Percentiles rank a stretch among this genome's conserved stretches.
phyloP scores from a whole-genome alignment of 2,329 filamentous ascomycete species.

The Aspergillus sp. region DNA sequence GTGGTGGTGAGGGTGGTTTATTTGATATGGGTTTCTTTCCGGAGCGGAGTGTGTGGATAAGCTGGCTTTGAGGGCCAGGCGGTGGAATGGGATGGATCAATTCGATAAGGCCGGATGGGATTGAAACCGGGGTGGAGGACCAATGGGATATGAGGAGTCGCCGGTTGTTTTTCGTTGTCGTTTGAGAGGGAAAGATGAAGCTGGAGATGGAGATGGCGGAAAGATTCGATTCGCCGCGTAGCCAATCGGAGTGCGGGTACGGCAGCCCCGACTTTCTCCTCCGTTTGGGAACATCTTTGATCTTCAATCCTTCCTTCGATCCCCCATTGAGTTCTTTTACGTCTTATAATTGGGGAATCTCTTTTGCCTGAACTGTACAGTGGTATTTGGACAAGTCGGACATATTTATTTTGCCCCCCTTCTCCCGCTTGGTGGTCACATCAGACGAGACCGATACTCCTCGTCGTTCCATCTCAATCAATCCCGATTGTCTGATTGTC shows the following conservation, averaged over 20 bases:
- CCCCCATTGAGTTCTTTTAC: too few relatives aligned
- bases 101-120: background rate
- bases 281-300: too few relatives aligned
- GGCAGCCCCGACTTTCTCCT: slow-evolving; percentile 17
- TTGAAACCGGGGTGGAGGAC: background rate
- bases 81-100: background rate
- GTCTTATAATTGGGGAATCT: too few relatives aligned
- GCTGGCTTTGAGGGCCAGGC: background rate
- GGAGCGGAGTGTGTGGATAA: background rate
- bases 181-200: slow-evolving; percentile 9
- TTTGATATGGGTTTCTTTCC: background rate
- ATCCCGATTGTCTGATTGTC: background rate
- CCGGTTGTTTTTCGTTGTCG: background rate
- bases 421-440: too few relatives aligned
- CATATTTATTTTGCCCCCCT: too few relatives aligned
- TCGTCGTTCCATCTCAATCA: background rate
- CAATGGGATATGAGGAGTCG: background rate
- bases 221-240: slow-evolving; percentile 37
- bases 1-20: slow-evolving; percentile 3
- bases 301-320: background rate
- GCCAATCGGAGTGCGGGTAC: slow-evolving; percentile 39
- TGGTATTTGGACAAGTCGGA: too few relatives aligned
- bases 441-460: background rate
- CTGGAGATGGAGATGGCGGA: slow-evolving; percentile 6
- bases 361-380: too few relatives aligned